Evolutionary conservation across 2,329 filamentous ascomycete species (phyloP), one percentile per base, ranked within the genome.

Genomic region (Xylaria digitata): DNA sequence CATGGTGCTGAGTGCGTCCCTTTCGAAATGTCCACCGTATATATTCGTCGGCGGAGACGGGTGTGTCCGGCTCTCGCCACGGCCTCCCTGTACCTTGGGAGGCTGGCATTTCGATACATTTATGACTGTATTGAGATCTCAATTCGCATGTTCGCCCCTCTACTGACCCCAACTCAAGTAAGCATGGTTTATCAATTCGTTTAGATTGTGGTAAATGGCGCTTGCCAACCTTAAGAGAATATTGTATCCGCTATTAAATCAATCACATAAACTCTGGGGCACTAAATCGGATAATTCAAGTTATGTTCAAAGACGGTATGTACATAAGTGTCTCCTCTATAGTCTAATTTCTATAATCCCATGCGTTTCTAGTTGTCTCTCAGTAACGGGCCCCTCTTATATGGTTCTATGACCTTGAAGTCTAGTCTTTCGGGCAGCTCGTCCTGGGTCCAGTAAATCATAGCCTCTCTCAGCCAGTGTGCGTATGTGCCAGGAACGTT

Each of bases 401-500:
- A 77, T 1, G 82, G 80, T 50, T 77, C 73, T 5, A 78, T 71
- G 0, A 76, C 73, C 67, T 74, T 64, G 34, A 80, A 82, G 0
- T 78, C 69, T 21, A 81, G 45, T 17, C 72, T 67, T 6, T 72
- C 60, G 1, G 83, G 83, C 17, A 84, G 48, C 0, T 75, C 67
- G 62, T 82, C 77, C 69, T 82, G 85, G 45, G 70, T 78, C 82
- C 82, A 86, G 73, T 83, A 76, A 8, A 81, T 73, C 62, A 81
- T 84, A 0, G 79, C 86, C 73, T 86, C 76, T 21, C 86, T 78
- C 58, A 88, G 69, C 85, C 84, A 88, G 66, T 83, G 80, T 2
- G 82, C 85, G 75, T 87, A 87, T 1, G 85, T 88, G 3, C 83
- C 82, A 0, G 80, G 78, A 1, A 83, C 77, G 72, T 81, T 71